Base-by-base conservation (phyloP, 1,139 yeast genomes). In the Lodderomyces pseudojiufengensis region DNA sequence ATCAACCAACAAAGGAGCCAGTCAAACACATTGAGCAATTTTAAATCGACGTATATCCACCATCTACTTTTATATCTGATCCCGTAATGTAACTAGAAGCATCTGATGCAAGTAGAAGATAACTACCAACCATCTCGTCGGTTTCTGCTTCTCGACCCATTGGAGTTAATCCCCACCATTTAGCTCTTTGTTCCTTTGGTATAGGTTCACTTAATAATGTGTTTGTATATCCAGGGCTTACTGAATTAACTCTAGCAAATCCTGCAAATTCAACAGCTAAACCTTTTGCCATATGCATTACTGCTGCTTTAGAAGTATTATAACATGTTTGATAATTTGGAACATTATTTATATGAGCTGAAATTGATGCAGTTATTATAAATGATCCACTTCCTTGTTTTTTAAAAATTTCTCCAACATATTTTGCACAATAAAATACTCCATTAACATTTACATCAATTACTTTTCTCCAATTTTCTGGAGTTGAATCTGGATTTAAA, bases 341-440 rank as follows among this genome's bases (percentile, higher is more conserved):
- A 31, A 70, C 65, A 51, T 76, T 76, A 35, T 70, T 74, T 32
- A 77, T 65, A 48, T 72, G 68, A 1, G 78, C 83, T 5, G 79
- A 78, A 65, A 78, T 76, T 7, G 83, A 77, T 5, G 80, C 79
- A 10, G 84, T 78, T 46, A 76, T 65, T 50, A 78, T 74, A 50
- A 78, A 70, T n/a, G 80, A 73, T 11, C 80, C 82, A 34, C 54
- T 54, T 7, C 64, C 63, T 48, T 75, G 69, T 39, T 61, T 57
- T 44, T 65, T 60, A 52, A 76, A 74, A 41, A 76, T 59, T 33
- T 68, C 59, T 18, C 76, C 80, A 37, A 73, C 77, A 25, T 69
- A 64, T 54, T 76, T 71, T 43, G 79, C 74, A 46, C 85, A 80
- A 52, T 70, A 76, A 49, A 67, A 74, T 5, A 78, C 77, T 12